Conservation (phyloP, 169 alveolate species). For the Eimeria praecox region DNA sequence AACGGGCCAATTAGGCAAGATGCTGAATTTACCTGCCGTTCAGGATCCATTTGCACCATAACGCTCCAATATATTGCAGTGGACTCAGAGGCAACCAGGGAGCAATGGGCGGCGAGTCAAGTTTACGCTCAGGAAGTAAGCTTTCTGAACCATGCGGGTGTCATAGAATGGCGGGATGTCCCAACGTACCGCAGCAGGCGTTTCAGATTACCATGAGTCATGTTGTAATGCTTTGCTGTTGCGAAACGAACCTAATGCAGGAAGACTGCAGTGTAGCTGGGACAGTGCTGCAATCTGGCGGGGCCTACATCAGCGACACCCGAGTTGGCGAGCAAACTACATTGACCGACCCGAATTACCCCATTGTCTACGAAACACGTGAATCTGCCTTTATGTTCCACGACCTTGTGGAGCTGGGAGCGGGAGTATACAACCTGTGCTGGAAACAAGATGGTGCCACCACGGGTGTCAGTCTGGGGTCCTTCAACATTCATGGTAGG, state of each 20-base stretch:
- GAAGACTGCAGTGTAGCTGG: constrained; percentile 48
- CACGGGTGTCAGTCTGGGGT: constrained; percentile 30
- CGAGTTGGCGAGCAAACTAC: background rate
- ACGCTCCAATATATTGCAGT: constrained; percentile 1
- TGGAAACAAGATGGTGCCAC: constrained; percentile 45
- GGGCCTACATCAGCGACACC: constrained; percentile 51
- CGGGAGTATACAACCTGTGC: constrained; percentile 22
- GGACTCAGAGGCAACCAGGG: constrained; percentile 48
- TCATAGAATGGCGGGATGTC: background rate
- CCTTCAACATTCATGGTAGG: constrained; percentile 45
- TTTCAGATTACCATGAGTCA: background rate
- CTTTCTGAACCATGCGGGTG: background rate
- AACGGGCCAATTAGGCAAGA: constrained; percentile 31
- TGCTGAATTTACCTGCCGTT: constrained; percentile 3
- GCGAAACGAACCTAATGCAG: background rate
- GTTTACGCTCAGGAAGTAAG: constrained; percentile 54
- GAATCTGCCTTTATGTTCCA: constrained; percentile 60
- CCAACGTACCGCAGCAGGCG: background rate
- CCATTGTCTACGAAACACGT: constrained; percentile 34
- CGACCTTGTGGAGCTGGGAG: constrained; percentile 30
- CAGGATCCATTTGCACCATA: constrained; percentile 39
- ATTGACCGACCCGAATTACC: constrained; percentile 21
- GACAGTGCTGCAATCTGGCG: constrained; percentile 33
- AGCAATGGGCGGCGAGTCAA: constrained; percentile 43
- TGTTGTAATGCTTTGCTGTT: background rate